phyloP scores from a whole-genome alignment of 1,139 yeast genomes.

The Casaregolazyma suthepensis region DNA sequence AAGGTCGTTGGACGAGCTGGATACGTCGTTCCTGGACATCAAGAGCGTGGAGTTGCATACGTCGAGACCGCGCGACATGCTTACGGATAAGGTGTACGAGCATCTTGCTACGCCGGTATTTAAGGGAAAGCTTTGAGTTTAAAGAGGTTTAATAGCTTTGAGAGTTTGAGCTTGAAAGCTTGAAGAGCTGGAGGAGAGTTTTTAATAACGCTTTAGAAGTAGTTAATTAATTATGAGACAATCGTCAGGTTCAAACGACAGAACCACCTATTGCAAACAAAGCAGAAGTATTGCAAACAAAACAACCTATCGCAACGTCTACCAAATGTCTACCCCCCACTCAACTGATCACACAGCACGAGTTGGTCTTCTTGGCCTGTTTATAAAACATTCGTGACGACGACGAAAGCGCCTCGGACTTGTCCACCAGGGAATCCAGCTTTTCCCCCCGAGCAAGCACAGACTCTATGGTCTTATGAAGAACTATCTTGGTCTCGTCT shows the following conservation, averaged over 20 bases:
- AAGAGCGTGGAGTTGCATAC: conserved; percentile 37
- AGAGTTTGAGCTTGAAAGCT: too few relatives aligned
- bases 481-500: conserved; percentile 93
- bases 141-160: too few relatives aligned
- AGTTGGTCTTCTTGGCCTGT: conserved; percentile 95
- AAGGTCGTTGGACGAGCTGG: conserved; percentile 55
- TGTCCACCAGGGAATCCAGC: conserved; percentile 87
- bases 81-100: conserved; percentile 42
- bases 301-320: too few relatives aligned
- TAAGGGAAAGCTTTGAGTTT: conserved; percentile 23
- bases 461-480: conserved; percentile 91
- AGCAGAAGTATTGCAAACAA: not conserved
- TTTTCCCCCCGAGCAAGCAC: conserved; percentile 96
- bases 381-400: conserved; percentile 92
- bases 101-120: conserved; percentile 29
- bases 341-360: conserved; percentile 81
- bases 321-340: not conserved
- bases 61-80: conserved; percentile 42
- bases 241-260: not conserved
- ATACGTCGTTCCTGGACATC: conserved; percentile 49
- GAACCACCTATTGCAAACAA: not conserved
- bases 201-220: conserved; percentile 7
- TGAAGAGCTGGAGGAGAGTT: too few relatives aligned
- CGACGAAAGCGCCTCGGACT: conserved; percentile 85
- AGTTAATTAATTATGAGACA: not conserved